These are phyloP conservation scores for Alternaria burnsii DNA, from an alignment of 2,329 filamentous ascomycete genomes.

Conservation along the genomic window DNA sequence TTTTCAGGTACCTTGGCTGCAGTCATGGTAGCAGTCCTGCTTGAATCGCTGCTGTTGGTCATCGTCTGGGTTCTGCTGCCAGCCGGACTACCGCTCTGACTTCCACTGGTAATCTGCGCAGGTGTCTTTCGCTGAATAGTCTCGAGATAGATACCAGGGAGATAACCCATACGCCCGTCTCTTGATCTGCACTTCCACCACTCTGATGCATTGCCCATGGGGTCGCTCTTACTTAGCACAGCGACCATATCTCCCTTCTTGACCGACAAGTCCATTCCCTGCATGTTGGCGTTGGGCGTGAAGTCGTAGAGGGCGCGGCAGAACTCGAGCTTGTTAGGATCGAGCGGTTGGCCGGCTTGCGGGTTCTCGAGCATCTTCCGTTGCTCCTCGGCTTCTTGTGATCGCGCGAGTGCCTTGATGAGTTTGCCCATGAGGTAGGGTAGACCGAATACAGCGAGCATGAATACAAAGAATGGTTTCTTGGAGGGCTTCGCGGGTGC, in stretches of 20 bases:
- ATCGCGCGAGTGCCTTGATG: conserved; percentile 82
- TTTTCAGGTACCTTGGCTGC: conserved; percentile 53
- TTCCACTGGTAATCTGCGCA: conserved; percentile 55
- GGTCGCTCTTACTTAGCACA: conserved; percentile 90
- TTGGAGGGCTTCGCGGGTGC: conserved; percentile 77
- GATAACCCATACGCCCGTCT: conserved; percentile 88
- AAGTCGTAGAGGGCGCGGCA: conserved; percentile 96
- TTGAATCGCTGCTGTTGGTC: conserved; percentile 56
- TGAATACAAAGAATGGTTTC: conserved; percentile 96
- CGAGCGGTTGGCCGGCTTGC: conserved; percentile 65
- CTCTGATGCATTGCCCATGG: conserved; percentile 88
- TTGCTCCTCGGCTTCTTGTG: conserved; percentile 83
- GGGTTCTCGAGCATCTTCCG: conserved; percentile 63
- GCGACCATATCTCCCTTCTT: conserved; percentile 96
- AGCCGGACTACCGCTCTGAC: conserved; percentile 52
- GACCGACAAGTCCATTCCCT: conserved; percentile 86
- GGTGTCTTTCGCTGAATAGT: conserved; percentile 68
- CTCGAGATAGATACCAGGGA: conserved; percentile 90
- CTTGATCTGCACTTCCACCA: conserved; percentile 97
- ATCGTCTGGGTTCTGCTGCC: conserved; percentile 64
- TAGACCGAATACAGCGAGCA: conserved; percentile 91
- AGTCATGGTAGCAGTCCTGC: conserved; percentile 56
- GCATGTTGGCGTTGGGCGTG: conserved; percentile 73
- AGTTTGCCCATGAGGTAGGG: conserved; percentile 98
- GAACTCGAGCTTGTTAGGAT: conserved; percentile 93